These are phyloP conservation scores for Globisporangium uncinulatum DNA, from an alignment of 352 stramenopile species.

Conservation along the genomic window DNA sequence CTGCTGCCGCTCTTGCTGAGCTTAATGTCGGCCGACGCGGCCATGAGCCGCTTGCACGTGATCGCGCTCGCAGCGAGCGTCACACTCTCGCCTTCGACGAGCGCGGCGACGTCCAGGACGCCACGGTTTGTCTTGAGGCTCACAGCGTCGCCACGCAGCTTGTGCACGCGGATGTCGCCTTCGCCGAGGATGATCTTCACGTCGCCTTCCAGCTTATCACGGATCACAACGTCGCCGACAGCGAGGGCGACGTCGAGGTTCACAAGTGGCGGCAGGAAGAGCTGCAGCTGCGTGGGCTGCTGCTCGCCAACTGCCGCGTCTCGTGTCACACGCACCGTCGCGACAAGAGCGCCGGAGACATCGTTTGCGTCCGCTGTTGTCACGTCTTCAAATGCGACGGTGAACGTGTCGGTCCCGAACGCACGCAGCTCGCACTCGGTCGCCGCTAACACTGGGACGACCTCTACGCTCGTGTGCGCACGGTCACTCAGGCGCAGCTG, in stretches of 20 bases:
- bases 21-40: slow-evolving; percentile 42
- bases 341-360: not conserved
- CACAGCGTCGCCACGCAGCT: slow-evolving; percentile 52
- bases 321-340: slow-evolving; percentile 27
- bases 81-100: slow-evolving; percentile 61
- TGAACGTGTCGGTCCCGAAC: not conserved
- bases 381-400: slow-evolving; percentile 17
- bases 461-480: slow-evolving; percentile 24
- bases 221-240: slow-evolving; percentile 34
- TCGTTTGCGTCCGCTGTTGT: slow-evolving; percentile 12
- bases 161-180: slow-evolving; percentile 57
- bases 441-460: slow-evolving; percentile 43
- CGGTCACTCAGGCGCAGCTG: slow-evolving; percentile 35
- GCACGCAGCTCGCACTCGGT: slow-evolving; percentile 44
- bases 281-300: slow-evolving; percentile 16
- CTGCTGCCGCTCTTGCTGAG: slow-evolving; percentile 26
- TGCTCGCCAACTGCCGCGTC: slow-evolving; percentile 1
- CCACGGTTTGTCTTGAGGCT: slow-evolving; percentile 64
- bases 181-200: slow-evolving; percentile 51
- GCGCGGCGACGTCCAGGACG: slow-evolving; percentile 26
- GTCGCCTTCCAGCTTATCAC: slow-evolving; percentile 71
- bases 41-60: slow-evolving; percentile 64
- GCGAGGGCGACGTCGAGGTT: slow-evolving; percentile 45
- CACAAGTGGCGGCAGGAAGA: slow-evolving; percentile 34
- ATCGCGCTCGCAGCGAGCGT: slow-evolving; percentile 35